Conservation (phyloP, 768 basidiomycete genomes). For the Tylopilus plumbeoviolaceoides region DNA sequence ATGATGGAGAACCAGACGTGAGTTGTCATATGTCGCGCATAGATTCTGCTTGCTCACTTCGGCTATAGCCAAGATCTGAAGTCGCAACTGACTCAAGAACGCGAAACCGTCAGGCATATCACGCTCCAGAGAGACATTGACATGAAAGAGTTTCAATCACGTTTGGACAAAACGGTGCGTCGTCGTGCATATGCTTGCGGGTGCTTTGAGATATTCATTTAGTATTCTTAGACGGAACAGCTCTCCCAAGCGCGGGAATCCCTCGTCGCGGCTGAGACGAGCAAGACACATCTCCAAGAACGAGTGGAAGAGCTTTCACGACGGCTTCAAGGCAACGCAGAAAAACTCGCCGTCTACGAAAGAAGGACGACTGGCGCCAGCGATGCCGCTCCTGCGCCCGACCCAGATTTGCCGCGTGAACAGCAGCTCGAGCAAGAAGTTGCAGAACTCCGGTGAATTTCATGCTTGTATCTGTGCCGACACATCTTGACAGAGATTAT, state of each 20-base stretch:
- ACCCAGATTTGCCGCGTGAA: slow-evolving; percentile 56
- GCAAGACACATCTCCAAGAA: slow-evolving; percentile 74
- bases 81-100: slow-evolving; percentile 65
- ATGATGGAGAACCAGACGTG: slow-evolving; percentile 78
- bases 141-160: slow-evolving; percentile 64
- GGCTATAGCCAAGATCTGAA: slow-evolving; percentile 65
- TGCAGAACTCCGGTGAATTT: slow-evolving; percentile 71
- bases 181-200: background rate
- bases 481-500: background rate
- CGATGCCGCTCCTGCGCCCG: slow-evolving; percentile 32
- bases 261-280: slow-evolving; percentile 70
- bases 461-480: background rate
- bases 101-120: slow-evolving; percentile 69
- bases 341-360: slow-evolving; percentile 87
- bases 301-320: slow-evolving; percentile 43
- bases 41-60: background rate
- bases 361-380: slow-evolving; percentile 43
- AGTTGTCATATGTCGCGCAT: slow-evolving; percentile 19
- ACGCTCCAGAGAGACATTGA: slow-evolving; percentile 80
- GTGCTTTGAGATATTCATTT: slow-evolving; percentile 7
- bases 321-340: slow-evolving; percentile 71
- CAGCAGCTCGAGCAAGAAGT: slow-evolving; percentile 82
- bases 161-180: slow-evolving; percentile 68
- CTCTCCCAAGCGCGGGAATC: slow-evolving; percentile 65
- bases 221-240: slow-evolving; percentile 48